Evolutionary conservation across 179 eudicot genomes (phyloP).

Genomic region (Spinacia oleracea): DNA sequence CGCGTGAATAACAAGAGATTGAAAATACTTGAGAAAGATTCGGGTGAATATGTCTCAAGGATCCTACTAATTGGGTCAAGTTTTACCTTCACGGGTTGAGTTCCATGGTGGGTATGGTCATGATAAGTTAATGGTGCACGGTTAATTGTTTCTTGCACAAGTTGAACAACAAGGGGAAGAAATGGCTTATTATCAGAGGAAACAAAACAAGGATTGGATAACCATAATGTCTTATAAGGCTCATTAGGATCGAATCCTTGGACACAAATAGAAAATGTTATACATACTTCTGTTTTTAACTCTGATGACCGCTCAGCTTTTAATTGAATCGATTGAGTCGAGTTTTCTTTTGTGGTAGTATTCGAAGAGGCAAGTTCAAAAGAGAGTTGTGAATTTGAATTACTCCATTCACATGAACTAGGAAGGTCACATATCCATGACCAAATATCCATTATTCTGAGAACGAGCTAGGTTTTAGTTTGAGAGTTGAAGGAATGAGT

Average conservation of each 20-base stretch:
- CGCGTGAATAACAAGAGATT: conserved; percentile 56
- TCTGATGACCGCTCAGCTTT: conserved; percentile 45
- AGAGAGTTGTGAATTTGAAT: conserved; percentile 42
- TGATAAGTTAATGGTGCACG: conserved; percentile 56
- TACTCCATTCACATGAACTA: conserved; percentile 48
- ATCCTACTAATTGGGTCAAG: conserved; percentile 59
- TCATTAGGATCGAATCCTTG: conserved; percentile 37
- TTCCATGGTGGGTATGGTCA: conserved; percentile 41
- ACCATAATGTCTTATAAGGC: conserved; percentile 51
- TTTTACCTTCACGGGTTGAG: conserved; percentile 45
- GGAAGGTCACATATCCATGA: conserved; percentile 79
- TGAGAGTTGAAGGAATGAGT: not conserved
- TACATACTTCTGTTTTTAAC: conserved; percentile 26
- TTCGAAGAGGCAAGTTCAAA: conserved; percentile 48
- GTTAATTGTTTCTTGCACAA: conserved; percentile 57
- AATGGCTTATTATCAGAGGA: conserved; percentile 55
- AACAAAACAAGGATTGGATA: conserved; percentile 58
- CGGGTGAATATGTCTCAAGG: conserved; percentile 66
- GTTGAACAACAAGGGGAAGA: conserved; percentile 75
- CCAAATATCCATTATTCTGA: conserved; percentile 77
- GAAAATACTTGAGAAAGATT: conserved; percentile 70
- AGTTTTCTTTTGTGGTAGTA: not conserved
- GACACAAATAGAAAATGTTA: conserved; percentile 51
- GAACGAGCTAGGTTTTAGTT: not conserved
- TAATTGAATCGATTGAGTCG: conserved; percentile 51